Percentiles rank a stretch among this genome's conserved stretches.
These are phyloP conservation scores for Amaranthus tricolor DNA, from an alignment of 179 eudicot species.

Conservation along the genomic window DNA sequence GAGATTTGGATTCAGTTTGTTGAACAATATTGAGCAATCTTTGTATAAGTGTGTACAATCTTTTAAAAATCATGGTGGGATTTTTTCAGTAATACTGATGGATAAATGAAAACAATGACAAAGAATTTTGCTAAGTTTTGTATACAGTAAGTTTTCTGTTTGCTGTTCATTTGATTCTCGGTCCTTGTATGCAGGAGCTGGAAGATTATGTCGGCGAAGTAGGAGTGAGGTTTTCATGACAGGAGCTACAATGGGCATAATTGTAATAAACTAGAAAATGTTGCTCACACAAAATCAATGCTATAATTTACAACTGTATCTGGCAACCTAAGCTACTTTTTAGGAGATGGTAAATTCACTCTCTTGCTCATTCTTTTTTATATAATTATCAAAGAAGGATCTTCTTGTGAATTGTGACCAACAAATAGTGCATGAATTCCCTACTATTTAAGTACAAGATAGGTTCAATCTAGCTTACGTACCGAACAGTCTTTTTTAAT, in stretches of 20 bases:
- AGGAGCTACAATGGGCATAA: conserved; percentile 1
- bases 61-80: too few relatives aligned
- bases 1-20: not conserved
- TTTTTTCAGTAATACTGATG: not conserved
- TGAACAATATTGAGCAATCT: too few relatives aligned
- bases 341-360: conserved; percentile 20
- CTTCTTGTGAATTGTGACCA: conserved; percentile 29
- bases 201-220: conserved; percentile 4
- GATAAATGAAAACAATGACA: not conserved
- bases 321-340: conserved; percentile 22
- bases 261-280: conserved; percentile 12
- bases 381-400: conserved; percentile 22
- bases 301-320: conserved; percentile 18
- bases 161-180: conserved; percentile 4
- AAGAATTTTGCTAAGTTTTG: conserved; percentile 4
- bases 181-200: conserved; percentile 8
- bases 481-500: conserved; percentile 17
- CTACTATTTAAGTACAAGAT: conserved; percentile 27
- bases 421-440: conserved; percentile 32
- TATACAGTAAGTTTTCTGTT: conserved; percentile 1
- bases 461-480: conserved; percentile 16
- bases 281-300: conserved; percentile 32
- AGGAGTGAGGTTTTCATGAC: conserved; percentile 24
- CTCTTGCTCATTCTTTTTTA: conserved; percentile 29
- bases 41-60: too few relatives aligned